Percentiles rank a stretch among this genome's conserved stretches.
phyloP scores from a whole-genome alignment of 179 eudicot species.

The Silene vulgaris region DNA sequence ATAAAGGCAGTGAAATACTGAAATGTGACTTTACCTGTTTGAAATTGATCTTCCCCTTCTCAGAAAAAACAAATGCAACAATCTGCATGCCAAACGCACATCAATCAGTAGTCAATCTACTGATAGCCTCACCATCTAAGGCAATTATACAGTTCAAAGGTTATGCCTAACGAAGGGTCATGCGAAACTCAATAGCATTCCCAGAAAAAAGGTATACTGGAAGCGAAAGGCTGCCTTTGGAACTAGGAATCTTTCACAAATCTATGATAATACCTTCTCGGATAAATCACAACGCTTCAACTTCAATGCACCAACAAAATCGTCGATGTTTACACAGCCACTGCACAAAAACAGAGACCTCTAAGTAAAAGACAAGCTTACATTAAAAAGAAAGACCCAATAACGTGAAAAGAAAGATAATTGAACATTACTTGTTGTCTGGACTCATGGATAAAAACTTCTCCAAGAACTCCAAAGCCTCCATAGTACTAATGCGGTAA shows the following conservation, averaged over 20 bases:
- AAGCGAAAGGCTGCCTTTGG: neutral
- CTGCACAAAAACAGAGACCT: slow-evolving; percentile 36
- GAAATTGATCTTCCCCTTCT: slow-evolving; percentile 40
- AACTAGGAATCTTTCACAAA: neutral
- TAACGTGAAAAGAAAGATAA: slow-evolving; percentile 2
- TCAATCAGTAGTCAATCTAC: neutral
- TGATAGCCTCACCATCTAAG: neutral
- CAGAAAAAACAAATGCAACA: slow-evolving; percentile 39
- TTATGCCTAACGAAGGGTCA: neutral
- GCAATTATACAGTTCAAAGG: neutral
- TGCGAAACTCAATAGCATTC: neutral
- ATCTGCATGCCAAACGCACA: slow-evolving; percentile 49
- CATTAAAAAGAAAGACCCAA: neutral
- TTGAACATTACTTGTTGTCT: slow-evolving; percentile 46
- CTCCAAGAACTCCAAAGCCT: slow-evolving; percentile 62
- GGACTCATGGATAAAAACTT: slow-evolving; percentile 74
- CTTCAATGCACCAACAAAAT: slow-evolving; percentile 50
- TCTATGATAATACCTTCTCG: slow-evolving; percentile 47
- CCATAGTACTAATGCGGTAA: slow-evolving; percentile 47
- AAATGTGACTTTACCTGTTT: slow-evolving; percentile 48
- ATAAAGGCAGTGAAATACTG: neutral
- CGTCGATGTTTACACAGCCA: slow-evolving; percentile 50
- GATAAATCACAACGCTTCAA: slow-evolving; percentile 61
- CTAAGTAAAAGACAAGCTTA: slow-evolving; percentile 6
- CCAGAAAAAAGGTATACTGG: slow-evolving; percentile 7